Base-by-base conservation (phyloP, 176 grass and related monocot species). In the Oryza coarctata region DNA sequence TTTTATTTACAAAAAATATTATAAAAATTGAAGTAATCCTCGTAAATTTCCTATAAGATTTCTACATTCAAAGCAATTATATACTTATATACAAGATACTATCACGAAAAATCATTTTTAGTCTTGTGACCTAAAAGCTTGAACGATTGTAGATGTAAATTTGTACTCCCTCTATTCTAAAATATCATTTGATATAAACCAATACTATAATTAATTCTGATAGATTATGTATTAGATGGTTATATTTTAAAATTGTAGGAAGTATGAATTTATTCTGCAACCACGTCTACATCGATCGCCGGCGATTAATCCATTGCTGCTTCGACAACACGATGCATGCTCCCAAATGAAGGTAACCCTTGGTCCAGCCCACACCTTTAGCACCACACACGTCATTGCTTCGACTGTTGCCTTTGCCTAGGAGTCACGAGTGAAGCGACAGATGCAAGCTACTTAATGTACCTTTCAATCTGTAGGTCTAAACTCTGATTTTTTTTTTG, bases 351-450 rank as follows among this genome's bases (percentile, higher is more conserved):
- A 0, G 22, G 67, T 58, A 58, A 58, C 3, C 3, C 22, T 7
- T 25, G 64, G 65, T 44, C 66, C 30, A 18, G 79, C 63, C 18
- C 49, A 52, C 38, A 2, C 17, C 49, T 20, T 58, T 23, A 23
- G 22, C 22, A 23, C 45, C 65, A 63, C 80, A 88, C 74, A 79
- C 61, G 80, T 67, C 86, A 14, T 12, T 30, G 66, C 58, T 6
- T 17, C 33, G 9, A 61, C 34, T 12, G 4, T 79, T 47, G n/a
- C 80, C 80, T 33, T 78, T 35, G 22, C 81, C 81, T 28, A 38
- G 5, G 10, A 0, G 25, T 29, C 41, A 83, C 38, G 73, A 47
- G 29, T 20, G 38, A 49, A 18, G 9, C 3, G 64, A 82, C 50
- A 44, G 33, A 13, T 58, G 32, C 45, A 17, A 13, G 25, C 17